Evolutionary conservation across 768 basidiomycete species (phyloP), one percentile per base, ranked within the genome.

Genomic region (Amanita rimosa): DNA sequence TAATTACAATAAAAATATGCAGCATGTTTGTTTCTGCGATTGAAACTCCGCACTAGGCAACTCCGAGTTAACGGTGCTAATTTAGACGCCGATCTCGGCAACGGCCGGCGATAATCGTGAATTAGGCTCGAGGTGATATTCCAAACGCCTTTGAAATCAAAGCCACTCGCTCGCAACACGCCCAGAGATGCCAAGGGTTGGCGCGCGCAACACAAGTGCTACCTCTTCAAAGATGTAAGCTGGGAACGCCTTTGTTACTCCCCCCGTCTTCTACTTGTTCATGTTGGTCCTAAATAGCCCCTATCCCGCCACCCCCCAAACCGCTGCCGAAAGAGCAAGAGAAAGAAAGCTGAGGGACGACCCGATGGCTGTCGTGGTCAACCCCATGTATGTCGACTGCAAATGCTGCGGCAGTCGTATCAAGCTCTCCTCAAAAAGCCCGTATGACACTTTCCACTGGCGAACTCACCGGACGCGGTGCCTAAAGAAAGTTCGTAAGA

Each of bases 361-460:
- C 58, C 68, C 74, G 17, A 69, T 78, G 61, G 77, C 68, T 24
- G 66, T 68, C 19, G 70, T 81, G 13, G 63, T 76, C 42, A 67
- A 67, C 16, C 75, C 76, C 4, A 65, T 70, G 22, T 68, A 67
- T 46, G 76, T 81, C 44, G 65, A 68, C 48, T 84, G 82, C 64
- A 67, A 64, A 52, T 70, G 70, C 46, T 85, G 83, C 61, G 67
- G 69, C 33, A 63, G 57, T 24, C 63, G 66, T 11, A 83, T 85
- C 62, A 82, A 82, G 59, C 74, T 85, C 22, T 84, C 82, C 13
- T 61, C 68, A 27, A 85, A 84, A 63, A 81, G 79, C 60, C 68
- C 68, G 17, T 85, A 73, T 55, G 83, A 85, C 55, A 70, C 72
- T 26, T 75, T 74, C 56, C 83, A 85, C 60, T 85, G 83, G 83